Evolutionary conservation across 192 early-diverging fungal species (phyloP).

Genomic region (Entophlyctis luteolus): DNA sequence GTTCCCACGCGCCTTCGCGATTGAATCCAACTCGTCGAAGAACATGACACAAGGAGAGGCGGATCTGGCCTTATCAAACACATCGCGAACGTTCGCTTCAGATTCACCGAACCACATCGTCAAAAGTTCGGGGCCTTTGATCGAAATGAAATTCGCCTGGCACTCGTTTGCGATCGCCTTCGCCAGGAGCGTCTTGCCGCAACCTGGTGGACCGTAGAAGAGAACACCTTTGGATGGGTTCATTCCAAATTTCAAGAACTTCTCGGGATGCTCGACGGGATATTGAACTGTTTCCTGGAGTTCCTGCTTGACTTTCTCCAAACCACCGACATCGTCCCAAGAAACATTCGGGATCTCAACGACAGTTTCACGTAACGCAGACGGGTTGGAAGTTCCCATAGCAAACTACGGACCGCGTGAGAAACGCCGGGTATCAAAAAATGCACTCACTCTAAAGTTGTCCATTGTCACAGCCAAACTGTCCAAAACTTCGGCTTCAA

Average conservation of each 20-base stretch:
- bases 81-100: constrained; percentile 97
- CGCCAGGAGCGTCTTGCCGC: constrained; percentile 96
- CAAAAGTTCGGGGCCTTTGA: constrained; percentile 97
- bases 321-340: constrained; percentile 96
- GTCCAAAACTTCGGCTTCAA: constrained; percentile 95
- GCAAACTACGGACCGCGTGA: constrained; percentile 61
- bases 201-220: constrained; percentile 98
- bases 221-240: constrained; percentile 92
- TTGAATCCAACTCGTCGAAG: constrained; percentile 99
- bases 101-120: constrained; percentile 99
- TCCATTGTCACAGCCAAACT: constrained; percentile 94
- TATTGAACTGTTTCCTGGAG: constrained; percentile 98
- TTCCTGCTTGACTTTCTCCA: constrained; percentile 97
- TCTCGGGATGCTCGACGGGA: constrained; percentile 97
- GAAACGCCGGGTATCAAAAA: constrained; percentile 4
- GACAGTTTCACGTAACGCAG: constrained; percentile 96
- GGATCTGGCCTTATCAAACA: constrained; percentile 97
- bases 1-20: constrained; percentile 89
- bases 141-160: constrained; percentile 99
- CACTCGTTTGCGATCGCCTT: constrained; percentile 99
- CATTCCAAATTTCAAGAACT: constrained; percentile 99
- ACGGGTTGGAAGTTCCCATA: constrained; percentile 89
- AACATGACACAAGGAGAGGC: constrained; percentile 99
- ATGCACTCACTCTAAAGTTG: constrained; percentile 73
- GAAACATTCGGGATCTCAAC: constrained; percentile 93